phyloP scores from a whole-genome alignment of 495 filamentous ascomycete species.

The Aspergillus coremiiformis region DNA sequence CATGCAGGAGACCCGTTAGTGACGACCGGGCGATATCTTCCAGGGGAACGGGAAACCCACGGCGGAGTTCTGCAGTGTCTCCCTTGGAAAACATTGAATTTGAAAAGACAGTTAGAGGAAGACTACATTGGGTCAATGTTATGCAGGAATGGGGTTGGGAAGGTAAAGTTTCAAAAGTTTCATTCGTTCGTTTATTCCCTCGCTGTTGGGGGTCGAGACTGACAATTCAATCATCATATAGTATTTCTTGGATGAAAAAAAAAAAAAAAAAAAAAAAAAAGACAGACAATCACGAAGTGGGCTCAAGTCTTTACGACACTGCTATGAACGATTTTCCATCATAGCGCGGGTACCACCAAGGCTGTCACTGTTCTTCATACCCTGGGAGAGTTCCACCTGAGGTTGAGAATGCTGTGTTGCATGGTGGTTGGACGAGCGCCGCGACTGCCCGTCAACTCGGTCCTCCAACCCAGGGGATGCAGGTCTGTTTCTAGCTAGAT shows the following conservation, averaged over 20 bases:
- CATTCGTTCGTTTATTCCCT: not conserved
- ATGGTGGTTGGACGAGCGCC: not conserved
- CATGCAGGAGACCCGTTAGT: constrained; percentile 6
- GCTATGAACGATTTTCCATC: not conserved
- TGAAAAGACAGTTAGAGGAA: constrained; percentile 59
- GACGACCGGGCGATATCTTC: not conserved
- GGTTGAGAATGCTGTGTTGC: not conserved
- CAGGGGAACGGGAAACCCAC: constrained; percentile 5
- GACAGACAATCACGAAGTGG: not conserved
- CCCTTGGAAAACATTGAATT: constrained; percentile 48
- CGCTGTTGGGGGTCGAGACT: not conserved
- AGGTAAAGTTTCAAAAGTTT: constrained; percentile 55
- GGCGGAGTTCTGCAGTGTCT: constrained; percentile 27
- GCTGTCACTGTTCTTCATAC: not conserved
- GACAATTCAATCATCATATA: constrained; percentile 13
- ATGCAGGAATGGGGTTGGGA: constrained; percentile 80
- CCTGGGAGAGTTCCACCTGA: not conserved
- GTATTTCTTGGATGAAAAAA: constrained; percentile 34
- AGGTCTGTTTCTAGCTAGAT: constrained; percentile 13
- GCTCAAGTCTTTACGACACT: not conserved
- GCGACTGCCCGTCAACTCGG: not conserved
- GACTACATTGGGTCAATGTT: constrained; percentile 68
- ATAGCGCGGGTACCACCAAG: not conserved
- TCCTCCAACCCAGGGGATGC: not conserved
- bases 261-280: not conserved